Base-by-base conservation (phyloP, 495 filamentous ascomycete genomes). In the Haplographium delicatum region DNA sequence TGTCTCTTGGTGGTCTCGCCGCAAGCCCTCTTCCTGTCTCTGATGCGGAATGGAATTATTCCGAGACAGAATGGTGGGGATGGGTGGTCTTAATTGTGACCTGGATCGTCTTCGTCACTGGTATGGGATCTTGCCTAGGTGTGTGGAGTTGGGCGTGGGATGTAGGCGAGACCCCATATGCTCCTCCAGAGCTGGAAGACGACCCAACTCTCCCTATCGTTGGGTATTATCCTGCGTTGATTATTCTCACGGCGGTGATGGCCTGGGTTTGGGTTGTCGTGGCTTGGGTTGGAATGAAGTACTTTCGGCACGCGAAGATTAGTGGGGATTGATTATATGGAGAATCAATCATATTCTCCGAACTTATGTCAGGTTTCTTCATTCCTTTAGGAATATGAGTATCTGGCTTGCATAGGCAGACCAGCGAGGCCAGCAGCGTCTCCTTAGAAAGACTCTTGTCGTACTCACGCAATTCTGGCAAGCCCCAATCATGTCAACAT, bases 131-230 rank as follows among this genome's bases (percentile, higher is more conserved):
- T 31, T 96, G 90, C 62, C 76, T 96, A 13, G 93, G 84, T n/a
- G 83, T 96, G n/a, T 98, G 93, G 93, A 93, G 83, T 65, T 98
- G 93, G 93, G 91, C 93, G 0, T 97, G 93, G 93, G 93, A 96
- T 71, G 91, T 96, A 5, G 91, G 89, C n/a, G 89, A 89, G 63
- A 96, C 89, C 15, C 90, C 90, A 0, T 91, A 94, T 63, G 91
- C 90, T 46, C 91, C 93, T 28, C 87, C 89, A 5, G 91, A 95
- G 65, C 72, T 95, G 34, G 88, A 95, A 63, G 89, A 95, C 69
- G 90, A 96, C 70, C 83, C 85, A 2, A 96, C 90, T 1, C 68
- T 96, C 51, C 93, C 93, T 10, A 95, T 98, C 59, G 86, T 93
- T 5, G 93, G 93, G 1, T 98, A 98, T 63, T 98, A 98, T 69